Conservation (phyloP, 2,329 filamentous ascomycete genomes). For the Emmonsiellopsis sp. region DNA sequence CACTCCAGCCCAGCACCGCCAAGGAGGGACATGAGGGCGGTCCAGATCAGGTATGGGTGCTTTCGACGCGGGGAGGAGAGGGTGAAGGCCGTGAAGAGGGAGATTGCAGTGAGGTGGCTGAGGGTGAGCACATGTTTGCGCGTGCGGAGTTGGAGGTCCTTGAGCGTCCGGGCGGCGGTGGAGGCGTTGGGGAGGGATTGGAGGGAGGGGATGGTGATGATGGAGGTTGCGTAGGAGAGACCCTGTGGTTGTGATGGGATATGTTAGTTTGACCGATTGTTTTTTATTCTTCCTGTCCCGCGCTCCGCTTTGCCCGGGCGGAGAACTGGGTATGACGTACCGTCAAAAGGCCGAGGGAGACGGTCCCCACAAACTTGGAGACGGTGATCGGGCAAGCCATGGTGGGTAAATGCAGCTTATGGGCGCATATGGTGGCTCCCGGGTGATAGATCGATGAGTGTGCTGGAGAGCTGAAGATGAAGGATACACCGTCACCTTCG, state of each 20-base stretch:
- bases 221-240: conserved; percentile 74
- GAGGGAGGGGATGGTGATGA: conserved; percentile 69
- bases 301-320: conserved; percentile 7
- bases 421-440: neutral
- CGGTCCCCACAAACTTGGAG: conserved; percentile 87
- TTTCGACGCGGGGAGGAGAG: conserved; percentile 65
- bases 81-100: conserved; percentile 68
- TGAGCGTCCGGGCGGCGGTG: conserved; percentile 61
- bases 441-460: neutral
- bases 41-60: conserved; percentile 89
- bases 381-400: conserved; percentile 65
- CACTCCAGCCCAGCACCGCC: conserved; percentile 51
- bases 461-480: neutral
- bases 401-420: conserved; percentile 11
- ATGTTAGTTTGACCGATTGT: neutral
- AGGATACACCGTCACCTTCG: neutral
- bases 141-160: conserved; percentile 55
- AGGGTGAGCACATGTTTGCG: conserved; percentile 59
- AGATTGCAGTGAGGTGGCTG: conserved; percentile 57
- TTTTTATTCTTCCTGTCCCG: neutral
- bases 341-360: conserved; percentile 79
- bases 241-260: conserved; percentile 48
- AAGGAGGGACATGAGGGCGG: conserved; percentile 52
- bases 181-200: conserved; percentile 70
- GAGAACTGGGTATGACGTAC: conserved; percentile 44